These are phyloP conservation scores for Blastosporella zonata DNA, from an alignment of 1,284 basidiomycete genomes.

Conservation along the genomic window DNA sequence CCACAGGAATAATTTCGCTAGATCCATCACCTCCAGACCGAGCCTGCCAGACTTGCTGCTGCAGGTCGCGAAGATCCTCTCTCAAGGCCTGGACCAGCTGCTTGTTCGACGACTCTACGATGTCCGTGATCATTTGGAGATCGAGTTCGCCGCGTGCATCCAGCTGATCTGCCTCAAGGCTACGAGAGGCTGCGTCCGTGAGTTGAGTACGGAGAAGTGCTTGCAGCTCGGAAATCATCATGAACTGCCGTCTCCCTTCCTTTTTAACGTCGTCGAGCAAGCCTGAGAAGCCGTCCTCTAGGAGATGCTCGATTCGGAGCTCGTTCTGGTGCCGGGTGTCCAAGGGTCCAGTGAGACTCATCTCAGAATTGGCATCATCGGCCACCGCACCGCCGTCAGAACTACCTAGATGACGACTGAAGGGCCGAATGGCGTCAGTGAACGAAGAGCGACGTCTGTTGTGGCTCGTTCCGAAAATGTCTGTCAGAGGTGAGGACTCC, in stretches of 20 bases:
- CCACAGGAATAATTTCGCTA: conserved; percentile 35
- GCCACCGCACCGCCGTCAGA: conserved; percentile 23
- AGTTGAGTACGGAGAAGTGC: conserved; percentile 65
- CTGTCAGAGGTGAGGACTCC: conserved; percentile 35
- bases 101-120: conserved; percentile 64
- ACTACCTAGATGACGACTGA: conserved; percentile 25
- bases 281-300: conserved; percentile 66
- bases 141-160: conserved; percentile 76
- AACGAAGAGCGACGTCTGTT: conserved; percentile 56
- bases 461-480: conserved; percentile 49
- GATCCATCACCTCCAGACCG: conserved; percentile 21
- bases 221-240: conserved; percentile 63
- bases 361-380: conserved; percentile 33
- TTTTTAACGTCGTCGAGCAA: conserved; percentile 40
- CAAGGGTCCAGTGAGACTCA: conserved; percentile 53
- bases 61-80: conserved; percentile 50
- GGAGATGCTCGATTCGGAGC: conserved; percentile 51
- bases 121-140: conserved; percentile 68
- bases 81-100: conserved; percentile 57
- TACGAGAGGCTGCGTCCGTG: conserved; percentile 54
- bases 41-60: conserved; percentile 30
- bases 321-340: conserved; percentile 61
- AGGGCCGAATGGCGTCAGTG: conserved; percentile 50
- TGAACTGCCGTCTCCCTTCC: conserved; percentile 43
- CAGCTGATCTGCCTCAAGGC: conserved; percentile 61